Percentiles rank a stretch among this genome's conserved stretches.
phyloP scores from a whole-genome alignment of 768 basidiomycete genomes.

The Lentinula guzmanii region DNA sequence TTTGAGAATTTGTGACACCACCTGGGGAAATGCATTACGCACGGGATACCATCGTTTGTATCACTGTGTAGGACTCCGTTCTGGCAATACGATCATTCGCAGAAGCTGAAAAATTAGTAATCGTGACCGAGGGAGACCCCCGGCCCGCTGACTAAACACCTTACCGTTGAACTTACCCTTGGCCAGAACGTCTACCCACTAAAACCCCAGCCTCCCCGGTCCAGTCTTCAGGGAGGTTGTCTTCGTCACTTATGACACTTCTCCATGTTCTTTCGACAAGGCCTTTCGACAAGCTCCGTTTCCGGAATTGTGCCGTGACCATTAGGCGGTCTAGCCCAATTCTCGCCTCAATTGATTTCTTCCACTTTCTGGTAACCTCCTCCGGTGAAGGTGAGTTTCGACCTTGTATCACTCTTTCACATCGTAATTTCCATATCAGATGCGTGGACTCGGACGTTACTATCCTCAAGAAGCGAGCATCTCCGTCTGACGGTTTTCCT shows the following conservation, averaged over 20 bases:
- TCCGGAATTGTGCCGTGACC: conserved; percentile 8
- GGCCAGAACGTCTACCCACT: conserved; percentile 20
- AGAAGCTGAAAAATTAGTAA: background rate
- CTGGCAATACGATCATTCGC: background rate
- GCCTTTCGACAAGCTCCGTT: conserved; percentile 3
- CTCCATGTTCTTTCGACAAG: conserved; percentile 18
- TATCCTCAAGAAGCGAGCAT: conserved; percentile 16
- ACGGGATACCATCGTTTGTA: background rate
- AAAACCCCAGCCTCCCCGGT: conserved; percentile 19
- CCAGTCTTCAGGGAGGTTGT: conserved; percentile 14
- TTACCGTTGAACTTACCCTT: background rate
- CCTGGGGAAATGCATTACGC: background rate
- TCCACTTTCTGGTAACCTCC: conserved; percentile 13
- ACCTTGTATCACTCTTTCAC: conserved; percentile 15
- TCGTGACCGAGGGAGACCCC: background rate
- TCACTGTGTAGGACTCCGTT: background rate
- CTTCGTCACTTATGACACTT: conserved; percentile 10
- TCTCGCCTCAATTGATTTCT: conserved; percentile 8
- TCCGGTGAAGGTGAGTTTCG: conserved; percentile 5
- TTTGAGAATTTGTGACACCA: background rate
- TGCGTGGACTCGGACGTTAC: conserved; percentile 21
- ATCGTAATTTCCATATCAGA: conserved; percentile 22
- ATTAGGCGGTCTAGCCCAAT: conserved; percentile 13
- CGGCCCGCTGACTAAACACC: background rate
- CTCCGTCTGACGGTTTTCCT: conserved; percentile 4